Evolutionary conservation across 179 eudicot species (phyloP), one percentile per base, ranked within the genome.

Genomic region (Pouteria campechiana): DNA sequence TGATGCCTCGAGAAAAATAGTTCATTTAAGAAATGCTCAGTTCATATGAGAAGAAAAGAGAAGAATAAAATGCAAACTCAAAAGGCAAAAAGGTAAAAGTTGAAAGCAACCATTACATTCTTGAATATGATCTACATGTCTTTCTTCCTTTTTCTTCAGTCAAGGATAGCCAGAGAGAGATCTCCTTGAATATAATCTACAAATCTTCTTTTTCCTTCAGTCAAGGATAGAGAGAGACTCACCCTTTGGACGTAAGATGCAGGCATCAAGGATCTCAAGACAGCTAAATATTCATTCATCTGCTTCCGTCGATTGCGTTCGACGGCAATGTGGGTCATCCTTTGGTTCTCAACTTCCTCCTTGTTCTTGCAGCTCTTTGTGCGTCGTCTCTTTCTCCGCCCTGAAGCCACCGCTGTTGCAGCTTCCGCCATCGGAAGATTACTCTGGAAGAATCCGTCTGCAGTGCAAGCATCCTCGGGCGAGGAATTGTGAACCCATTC

Each of bases 161-260:
- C n/a, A n/a, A n/a, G n/a, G n/a, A n/a, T n/a, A n/a, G n/a, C n/a
- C n/a, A n/a, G n/a, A n/a, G n/a, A n/a, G n/a, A n/a, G n/a, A n/a
- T n/a, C n/a, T n/a, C n/a, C n/a, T n/a, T n/a, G n/a, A n/a, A n/a
- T n/a, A n/a, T n/a, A n/a, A n/a, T n/a, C n/a, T 23, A 29, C 17
- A 27, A 39, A 29, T 7, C 20, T 2, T 27, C 2, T 7, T 28
- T 32, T 9, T 8, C 0, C 12, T 29, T 19, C 9, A 12, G 17
- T 35, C 32, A 28, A 37, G 6, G 61, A 16, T 16, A 39, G 63
- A 30, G 37, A 9, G 2, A 17, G 19, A n/a, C n/a, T n/a, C 25
- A 70, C 75, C 76, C 73, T 57, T 48, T 52, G 63, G 36, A 69
- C 48, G 19, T 70, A 70, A 11, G 69, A 70, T 23, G 73, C 55